Evolutionary conservation across 192 early-diverging fungal genomes (phyloP), one percentile per base, ranked within the genome.

Genomic region (Nowakowskiella sp.): DNA sequence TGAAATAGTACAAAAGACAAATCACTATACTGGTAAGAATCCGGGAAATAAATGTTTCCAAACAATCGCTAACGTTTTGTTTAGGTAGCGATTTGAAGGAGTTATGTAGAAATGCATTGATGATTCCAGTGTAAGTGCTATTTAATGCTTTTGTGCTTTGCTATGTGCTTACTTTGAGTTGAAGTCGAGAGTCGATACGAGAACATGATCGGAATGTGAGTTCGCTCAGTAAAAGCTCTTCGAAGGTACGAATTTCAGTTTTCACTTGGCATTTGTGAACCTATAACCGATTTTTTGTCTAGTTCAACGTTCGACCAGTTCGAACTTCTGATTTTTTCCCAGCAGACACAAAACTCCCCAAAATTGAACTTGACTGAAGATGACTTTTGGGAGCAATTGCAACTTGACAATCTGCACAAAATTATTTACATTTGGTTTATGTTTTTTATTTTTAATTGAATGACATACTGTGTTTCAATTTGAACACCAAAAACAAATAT

Each of bases 61-160:
- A 42, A 23, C 43, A 60, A 2, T 1, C 36, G 1, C 13, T 24
- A 21, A 39, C 21, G 6, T 50, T 44, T 51, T 50, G 6, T 6
- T 24, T 47, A 51, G 53, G 53, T 10, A 90, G 87, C 55, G 96
- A 99, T 54, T 70, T 99, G 63, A 99, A 97, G 77, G 96, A 99
- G 58, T 73, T 94, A 44, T 99, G 96, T 59, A 83, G 96, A 29
- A 86, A 89, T 53, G 94, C 96, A 0, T 92, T 89, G 3, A 95
- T 97, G 91, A 76, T 89, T 51, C 96, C 96, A 0, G 77, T 99
- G 6, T 77, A 91, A 13, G 76, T 39, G 13, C 36, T 13, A 13
- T 39, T n/a, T n/a, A n/a, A n/a, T n/a, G n/a, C n/a, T n/a, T n/a
- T n/a, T n/a, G n/a, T n/a, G n/a, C n/a, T 19, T 39, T 39, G 13